Percentiles rank a stretch among this genome's conserved stretches.
Evolutionary conservation across 768 basidiomycete species (phyloP).

Genomic region (Hericium erinaceus): DNA sequence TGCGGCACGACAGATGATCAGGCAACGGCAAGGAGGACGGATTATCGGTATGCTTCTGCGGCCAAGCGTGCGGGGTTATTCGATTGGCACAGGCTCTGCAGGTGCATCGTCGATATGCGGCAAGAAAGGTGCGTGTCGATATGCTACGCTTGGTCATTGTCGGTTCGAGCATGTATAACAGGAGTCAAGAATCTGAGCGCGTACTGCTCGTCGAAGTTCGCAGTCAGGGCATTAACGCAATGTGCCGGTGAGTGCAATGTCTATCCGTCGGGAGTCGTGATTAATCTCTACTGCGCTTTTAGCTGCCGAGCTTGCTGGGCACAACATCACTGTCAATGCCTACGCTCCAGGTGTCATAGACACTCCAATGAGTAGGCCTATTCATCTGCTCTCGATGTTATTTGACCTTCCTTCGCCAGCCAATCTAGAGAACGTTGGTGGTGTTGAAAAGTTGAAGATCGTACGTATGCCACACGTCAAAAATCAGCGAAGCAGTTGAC

Average conservation of each 20-base stretch:
- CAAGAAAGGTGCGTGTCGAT: constrained; percentile 3
- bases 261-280: neutral
- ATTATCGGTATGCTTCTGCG: constrained; percentile 5
- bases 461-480: neutral
- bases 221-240: constrained; percentile 16
- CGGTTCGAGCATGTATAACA: neutral
- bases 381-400: neutral
- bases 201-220: constrained; percentile 16
- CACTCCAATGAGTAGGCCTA: constrained; percentile 11
- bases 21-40: constrained; percentile 9
- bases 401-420: neutral
- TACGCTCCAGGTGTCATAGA: constrained; percentile 15
- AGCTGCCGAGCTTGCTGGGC: constrained; percentile 11
- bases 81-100: neutral
- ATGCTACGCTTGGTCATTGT: neutral
- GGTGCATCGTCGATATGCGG: constrained; percentile 8
- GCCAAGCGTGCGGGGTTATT: neutral
- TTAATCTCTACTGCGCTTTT: neutral
- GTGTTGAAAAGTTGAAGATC: neutral
- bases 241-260: constrained; percentile 4
- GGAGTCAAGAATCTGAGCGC: neutral
- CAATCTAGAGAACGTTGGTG: neutral
- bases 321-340: constrained; percentile 18
- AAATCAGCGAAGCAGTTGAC: neutral
- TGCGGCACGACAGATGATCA: constrained; percentile 15